Percentiles rank a stretch among this genome's conserved stretches.
These are phyloP conservation scores for Cocos nucifera DNA, from an alignment of 176 grass and related monocot genomes.

Conservation along the genomic window DNA sequence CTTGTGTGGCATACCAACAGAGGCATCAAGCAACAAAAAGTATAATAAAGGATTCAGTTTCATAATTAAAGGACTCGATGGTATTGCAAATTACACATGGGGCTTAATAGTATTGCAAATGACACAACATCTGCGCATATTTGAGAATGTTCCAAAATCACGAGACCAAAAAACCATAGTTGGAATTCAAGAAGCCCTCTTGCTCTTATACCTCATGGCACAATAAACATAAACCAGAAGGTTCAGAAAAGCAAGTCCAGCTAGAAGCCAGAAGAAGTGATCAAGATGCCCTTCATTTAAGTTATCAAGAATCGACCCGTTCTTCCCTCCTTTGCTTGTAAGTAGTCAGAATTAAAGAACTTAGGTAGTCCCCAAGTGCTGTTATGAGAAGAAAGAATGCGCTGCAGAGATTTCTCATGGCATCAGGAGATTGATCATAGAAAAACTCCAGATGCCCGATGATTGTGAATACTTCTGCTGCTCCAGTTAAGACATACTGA, in stretches of 20 bases:
- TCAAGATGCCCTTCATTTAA: constrained; percentile 27
- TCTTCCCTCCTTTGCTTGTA: neutral
- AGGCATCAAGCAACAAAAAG: too few species aligned
- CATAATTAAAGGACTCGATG: too few species aligned
- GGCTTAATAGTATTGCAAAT: too few species aligned
- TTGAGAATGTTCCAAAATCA: too few species aligned
- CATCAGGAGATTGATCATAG: constrained; percentile 39
- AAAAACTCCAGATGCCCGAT: constrained; percentile 36
- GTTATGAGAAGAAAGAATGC: constrained; percentile 23
- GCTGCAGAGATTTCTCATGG: constrained; percentile 20
- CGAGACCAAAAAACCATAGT: neutral
- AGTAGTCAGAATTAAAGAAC: constrained; percentile 26
- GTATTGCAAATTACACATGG: too few species aligned
- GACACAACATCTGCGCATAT: too few species aligned
- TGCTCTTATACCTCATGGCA: too few species aligned
- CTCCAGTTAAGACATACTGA: constrained; percentile 25
- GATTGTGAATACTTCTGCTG: constrained; percentile 18
- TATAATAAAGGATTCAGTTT: too few species aligned
- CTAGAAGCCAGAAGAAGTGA: constrained; percentile 27
- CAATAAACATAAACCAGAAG: neutral
- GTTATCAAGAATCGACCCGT: constrained; percentile 23
- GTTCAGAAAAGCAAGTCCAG: constrained; percentile 8
- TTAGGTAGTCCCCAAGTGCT: constrained; percentile 25
- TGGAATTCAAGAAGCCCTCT: neutral
- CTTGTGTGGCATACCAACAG: too few species aligned